Evolutionary conservation across 768 basidiomycete species (phyloP).

Genomic region (Daedaleopsis nitida): DNA sequence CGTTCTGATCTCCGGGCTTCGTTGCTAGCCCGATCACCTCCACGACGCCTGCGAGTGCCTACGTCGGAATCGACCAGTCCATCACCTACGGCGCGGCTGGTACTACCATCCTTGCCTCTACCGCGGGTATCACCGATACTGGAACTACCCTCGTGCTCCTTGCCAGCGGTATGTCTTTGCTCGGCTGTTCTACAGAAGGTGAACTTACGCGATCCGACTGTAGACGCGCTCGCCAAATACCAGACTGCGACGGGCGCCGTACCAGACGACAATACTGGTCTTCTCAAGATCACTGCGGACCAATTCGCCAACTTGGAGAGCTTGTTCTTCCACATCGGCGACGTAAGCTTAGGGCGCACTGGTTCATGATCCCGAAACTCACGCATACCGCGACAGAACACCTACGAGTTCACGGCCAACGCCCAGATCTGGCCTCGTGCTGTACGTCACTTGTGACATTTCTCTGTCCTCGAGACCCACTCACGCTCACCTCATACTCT

Average conservation of each 20-base stretch:
- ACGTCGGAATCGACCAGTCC: conserved; percentile 40
- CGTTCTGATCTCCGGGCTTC: no score
- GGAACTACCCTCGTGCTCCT: conserved; percentile 38
- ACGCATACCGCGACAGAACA: conserved; percentile 8
- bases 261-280: conserved; percentile 26
- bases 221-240: conserved; percentile 30
- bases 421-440: conserved; percentile 35
- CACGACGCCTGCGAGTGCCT: conserved; percentile 34
- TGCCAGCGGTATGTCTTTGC: conserved; percentile 27
- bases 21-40: conserved; percentile 36
- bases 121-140: conserved; percentile 40
- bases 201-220: background rate
- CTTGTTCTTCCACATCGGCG: conserved; percentile 30
- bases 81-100: conserved; percentile 31
- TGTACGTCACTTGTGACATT: background rate
- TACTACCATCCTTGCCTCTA: conserved; percentile 29
- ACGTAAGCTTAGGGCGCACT: background rate
- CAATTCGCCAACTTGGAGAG: conserved; percentile 23
- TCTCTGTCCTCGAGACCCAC: no score
- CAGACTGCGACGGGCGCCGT: conserved; percentile 28
- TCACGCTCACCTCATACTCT: background rate
- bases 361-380: no score
- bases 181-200: no score
- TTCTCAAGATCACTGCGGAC: conserved; percentile 23
- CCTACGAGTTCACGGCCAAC: conserved; percentile 31